A percentile compares a stretch with the other conserved stretches of the same genome.
Evolutionary conservation across 805 yeast genomes (phyloP).

Genomic region (Candida maesae): DNA sequence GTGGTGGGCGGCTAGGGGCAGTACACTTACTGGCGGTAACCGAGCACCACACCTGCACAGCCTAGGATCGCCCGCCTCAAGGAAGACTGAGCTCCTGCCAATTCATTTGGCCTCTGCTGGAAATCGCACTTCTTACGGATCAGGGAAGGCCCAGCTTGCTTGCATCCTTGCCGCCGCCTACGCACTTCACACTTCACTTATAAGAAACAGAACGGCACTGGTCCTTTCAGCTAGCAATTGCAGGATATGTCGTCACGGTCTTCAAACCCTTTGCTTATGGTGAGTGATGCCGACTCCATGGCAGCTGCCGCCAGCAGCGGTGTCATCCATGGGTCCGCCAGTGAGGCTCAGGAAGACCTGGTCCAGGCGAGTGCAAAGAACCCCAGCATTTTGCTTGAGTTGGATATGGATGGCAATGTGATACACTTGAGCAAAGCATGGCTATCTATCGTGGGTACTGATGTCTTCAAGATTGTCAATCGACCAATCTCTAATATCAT

Average conservation of each 20-base stretch:
- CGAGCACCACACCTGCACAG: no score
- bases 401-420: constrained; percentile 77
- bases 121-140: no score
- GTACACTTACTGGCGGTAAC: no score
- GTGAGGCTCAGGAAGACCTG: constrained; percentile 41
- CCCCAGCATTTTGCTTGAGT: constrained; percentile 77
- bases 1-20: no score
- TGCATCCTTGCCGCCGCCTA: no score
- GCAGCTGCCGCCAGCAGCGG: neutral
- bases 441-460: constrained; percentile 74
- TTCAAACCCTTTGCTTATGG: constrained; percentile 7
- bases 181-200: no score
- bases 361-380: constrained; percentile 62
- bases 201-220: no score
- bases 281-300: constrained; percentile 8
- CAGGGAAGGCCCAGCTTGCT: no score
- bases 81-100: no score
- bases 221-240: no score
- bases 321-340: neutral
- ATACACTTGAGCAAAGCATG: constrained; percentile 72
- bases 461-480: constrained; percentile 46
- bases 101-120: no score
- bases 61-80: no score
- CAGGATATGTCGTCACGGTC: constrained; percentile 6
- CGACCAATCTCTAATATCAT: constrained; percentile 61